A percentile compares a stretch with the other conserved stretches of the same genome.
These are phyloP conservation scores for Emydomyces testavorans DNA, from an alignment of 2,329 filamentous ascomycete species.

Conservation along the genomic window DNA sequence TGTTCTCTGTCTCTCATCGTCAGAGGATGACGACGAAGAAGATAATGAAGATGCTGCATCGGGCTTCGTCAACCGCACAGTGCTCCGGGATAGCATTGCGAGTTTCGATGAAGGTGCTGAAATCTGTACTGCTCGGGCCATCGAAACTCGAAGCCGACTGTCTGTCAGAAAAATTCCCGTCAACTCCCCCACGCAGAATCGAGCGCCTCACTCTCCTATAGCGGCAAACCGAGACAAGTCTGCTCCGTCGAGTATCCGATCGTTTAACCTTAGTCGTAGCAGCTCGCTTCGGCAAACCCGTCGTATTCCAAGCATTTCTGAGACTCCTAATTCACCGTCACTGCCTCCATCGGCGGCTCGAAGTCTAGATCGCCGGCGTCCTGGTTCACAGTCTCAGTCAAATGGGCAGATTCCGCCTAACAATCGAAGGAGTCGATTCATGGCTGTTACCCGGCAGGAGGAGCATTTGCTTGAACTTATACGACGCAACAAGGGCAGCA, in stretches of 20 bases:
- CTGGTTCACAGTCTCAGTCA: slow-evolving; percentile 18
- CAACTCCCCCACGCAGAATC: slow-evolving; percentile 21
- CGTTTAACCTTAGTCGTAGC: slow-evolving; percentile 20
- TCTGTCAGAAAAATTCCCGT: slow-evolving; percentile 23
- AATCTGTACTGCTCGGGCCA: slow-evolving; percentile 33
- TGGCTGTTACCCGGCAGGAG: slow-evolving; percentile 45
- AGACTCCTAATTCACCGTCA: slow-evolving; percentile 21
- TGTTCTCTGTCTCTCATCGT: slow-evolving; percentile 40
- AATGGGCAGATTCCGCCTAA: slow-evolving; percentile 16
- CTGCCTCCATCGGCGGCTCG: slow-evolving; percentile 18
- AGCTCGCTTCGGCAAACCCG: slow-evolving; percentile 24
- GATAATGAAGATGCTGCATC: slow-evolving; percentile 13
- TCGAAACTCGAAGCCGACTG: slow-evolving; percentile 25
- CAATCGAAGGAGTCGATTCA: slow-evolving; percentile 37
- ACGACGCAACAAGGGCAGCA: slow-evolving; percentile 38
- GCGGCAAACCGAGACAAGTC: slow-evolving; percentile 20
- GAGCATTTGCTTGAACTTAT: slow-evolving; percentile 42
- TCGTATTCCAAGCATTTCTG: slow-evolving; percentile 25
- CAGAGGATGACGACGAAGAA: slow-evolving; percentile 30
- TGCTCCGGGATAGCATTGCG: slow-evolving; percentile 30
- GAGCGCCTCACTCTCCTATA: slow-evolving; percentile 16
- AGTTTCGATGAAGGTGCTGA: slow-evolving; percentile 34
- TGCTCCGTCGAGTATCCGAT: slow-evolving; percentile 22
- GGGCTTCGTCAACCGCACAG: slow-evolving; percentile 12
- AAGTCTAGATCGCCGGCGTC: slow-evolving; percentile 10